Evolutionary conservation across 1,284 basidiomycete species (phyloP), one percentile per base, ranked within the genome.

Genomic region (Albatrellus sp.): DNA sequence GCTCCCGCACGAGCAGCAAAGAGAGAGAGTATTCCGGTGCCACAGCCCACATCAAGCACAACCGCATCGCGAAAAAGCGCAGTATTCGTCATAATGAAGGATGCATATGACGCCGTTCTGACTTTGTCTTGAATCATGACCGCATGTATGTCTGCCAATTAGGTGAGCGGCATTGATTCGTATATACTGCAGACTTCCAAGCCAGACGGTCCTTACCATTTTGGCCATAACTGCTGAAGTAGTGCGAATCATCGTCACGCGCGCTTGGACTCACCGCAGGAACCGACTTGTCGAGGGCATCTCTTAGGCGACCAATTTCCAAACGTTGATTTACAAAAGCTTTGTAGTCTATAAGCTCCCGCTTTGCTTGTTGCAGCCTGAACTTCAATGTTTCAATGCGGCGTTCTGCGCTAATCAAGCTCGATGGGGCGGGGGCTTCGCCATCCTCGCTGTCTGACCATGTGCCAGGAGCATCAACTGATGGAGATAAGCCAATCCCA

Each of bases 11-110:
- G 73, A 1, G 93, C 94, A 3, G 92, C 92, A 54, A 98, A 89
- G 52, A 98, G 73, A 0, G 90, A 94, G 6, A 98, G 68, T 43
- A 98, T 96, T 2, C 91, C 88, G 0, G 90, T 93, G 0, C 91
- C 91, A 55, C 91, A 96, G 2, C 94, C 94, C 17, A 98, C 92
- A 54, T 98, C 94, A 55, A 98, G 79, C 5, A 98, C 92, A 38
- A 85, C 66, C 24, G 90, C 89, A 53, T 83, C 88, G 45, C 77
- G 75, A 69, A 98, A 93, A 12, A 94, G 66, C 12, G 72, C 62
- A 1, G 90, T 81, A 59, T 89, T 94, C n/a, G 73, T 78, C 29
- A 94, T 68, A 56, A 98, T 90, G 64, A 91, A 98, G 14, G 83
- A 75, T 1, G 90, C 91, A 60, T 98, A 98, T 2, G 89, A 84